Conservation (phyloP, 257 asterid genomes). For the Ocimum tenuiflorum region DNA sequence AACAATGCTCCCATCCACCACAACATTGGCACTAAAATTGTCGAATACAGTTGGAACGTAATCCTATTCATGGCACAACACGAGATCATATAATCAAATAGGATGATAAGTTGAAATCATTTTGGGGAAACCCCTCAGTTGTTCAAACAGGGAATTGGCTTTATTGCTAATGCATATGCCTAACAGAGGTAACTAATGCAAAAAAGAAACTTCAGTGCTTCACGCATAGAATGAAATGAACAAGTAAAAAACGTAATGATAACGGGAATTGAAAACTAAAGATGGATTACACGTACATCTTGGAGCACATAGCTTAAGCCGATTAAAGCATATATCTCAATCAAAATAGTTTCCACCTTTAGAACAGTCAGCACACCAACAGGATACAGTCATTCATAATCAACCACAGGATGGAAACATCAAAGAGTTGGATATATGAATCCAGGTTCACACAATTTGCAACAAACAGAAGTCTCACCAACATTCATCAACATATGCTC, state of each 20-base stretch:
- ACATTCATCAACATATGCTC: not conserved
- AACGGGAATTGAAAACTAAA: not conserved
- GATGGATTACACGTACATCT: not conserved
- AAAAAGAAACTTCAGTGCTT: not conserved
- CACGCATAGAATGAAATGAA: not conserved
- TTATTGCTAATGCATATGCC: too few species aligned
- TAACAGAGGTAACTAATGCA: too few species aligned
- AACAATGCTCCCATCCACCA: conserved; percentile 78
- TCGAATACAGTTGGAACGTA: conserved; percentile 90
- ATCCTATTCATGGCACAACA: conserved; percentile 65
- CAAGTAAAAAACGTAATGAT: not conserved
- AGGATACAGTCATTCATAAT: not conserved
- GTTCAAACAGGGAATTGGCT: not conserved
- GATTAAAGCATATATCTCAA: not conserved
- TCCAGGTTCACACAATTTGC: not conserved
- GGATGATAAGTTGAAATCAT: not conserved
- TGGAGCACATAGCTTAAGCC: not conserved
- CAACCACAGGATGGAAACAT: too few species aligned
- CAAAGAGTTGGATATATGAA: not conserved
- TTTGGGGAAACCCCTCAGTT: not conserved
- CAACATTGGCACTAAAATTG: conserved; percentile 84
- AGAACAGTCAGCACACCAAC: not conserved
- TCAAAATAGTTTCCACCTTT: not conserved
- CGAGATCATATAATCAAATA: not conserved
- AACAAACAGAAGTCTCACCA: too few species aligned